Percentiles rank a stretch among this genome's conserved stretches.
Conservation (phyloP, 208 protist genomes). For the Leishmania lainsoni region DNA sequence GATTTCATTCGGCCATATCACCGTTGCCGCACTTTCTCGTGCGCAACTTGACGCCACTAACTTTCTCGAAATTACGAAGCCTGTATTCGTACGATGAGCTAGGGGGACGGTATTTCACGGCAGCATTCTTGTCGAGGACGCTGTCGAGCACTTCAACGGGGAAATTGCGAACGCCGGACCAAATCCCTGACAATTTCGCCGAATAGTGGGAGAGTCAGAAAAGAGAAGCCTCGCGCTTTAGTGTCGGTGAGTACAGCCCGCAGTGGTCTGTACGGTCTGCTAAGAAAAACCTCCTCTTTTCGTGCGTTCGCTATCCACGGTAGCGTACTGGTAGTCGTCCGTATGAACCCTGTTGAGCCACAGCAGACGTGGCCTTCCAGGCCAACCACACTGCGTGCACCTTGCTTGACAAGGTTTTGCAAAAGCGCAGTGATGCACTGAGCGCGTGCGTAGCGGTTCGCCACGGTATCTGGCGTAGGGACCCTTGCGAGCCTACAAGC, state of each 20-base stretch:
- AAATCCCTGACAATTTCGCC: slow-evolving; percentile 36
- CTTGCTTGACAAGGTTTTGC: slow-evolving; percentile 37
- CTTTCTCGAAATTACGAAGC: background rate
- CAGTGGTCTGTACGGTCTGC: slow-evolving; percentile 32
- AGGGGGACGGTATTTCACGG: background rate
- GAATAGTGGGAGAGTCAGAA: slow-evolving; percentile 42
- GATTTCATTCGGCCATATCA: slow-evolving; percentile 47
- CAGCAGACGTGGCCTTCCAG: slow-evolving; percentile 41
- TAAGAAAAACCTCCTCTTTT: slow-evolving; percentile 34
- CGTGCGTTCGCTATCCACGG: slow-evolving; percentile 2
- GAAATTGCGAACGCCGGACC: slow-evolving; percentile 49
- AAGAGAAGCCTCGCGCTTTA: slow-evolving; percentile 29
- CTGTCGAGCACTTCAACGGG: slow-evolving; percentile 17
- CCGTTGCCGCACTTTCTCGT: background rate
- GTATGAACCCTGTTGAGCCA: slow-evolving; percentile 38
- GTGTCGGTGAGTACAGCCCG: slow-evolving; percentile 32
- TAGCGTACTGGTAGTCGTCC: slow-evolving; percentile 24
- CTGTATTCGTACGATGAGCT: background rate
- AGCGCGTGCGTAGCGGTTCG: slow-evolving; percentile 25
- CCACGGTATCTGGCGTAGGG: slow-evolving; percentile 41
- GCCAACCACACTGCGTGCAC: slow-evolving; percentile 52
- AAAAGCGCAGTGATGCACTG: slow-evolving; percentile 40
- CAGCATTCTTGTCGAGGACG: background rate
- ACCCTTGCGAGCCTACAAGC: slow-evolving; percentile 39
- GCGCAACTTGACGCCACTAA: background rate